These are phyloP conservation scores for Suhomyces xylopsoci DNA, from an alignment of 805 yeast species.

Conservation along the genomic window DNA sequence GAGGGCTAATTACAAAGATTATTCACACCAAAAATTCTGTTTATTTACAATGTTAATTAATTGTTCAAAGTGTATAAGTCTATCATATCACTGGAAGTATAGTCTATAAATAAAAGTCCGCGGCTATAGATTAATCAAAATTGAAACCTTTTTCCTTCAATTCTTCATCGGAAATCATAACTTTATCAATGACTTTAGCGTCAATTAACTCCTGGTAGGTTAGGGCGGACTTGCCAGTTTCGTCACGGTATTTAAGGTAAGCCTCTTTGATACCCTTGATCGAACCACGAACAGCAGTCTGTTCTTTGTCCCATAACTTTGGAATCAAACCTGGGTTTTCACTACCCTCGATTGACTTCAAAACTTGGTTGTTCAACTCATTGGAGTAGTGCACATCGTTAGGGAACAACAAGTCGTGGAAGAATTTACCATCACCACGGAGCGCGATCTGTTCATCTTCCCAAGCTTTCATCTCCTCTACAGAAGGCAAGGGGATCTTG, in stretches of 20 bases:
- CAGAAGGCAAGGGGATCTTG: slow-evolving; percentile 38
- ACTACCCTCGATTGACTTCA: slow-evolving; percentile 8
- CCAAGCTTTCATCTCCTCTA: slow-evolving; percentile 30
- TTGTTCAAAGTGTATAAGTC: neutral
- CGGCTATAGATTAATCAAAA: neutral
- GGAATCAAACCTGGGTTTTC: slow-evolving; percentile 43
- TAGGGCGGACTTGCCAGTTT: slow-evolving; percentile 35
- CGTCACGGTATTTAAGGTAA: slow-evolving; percentile 37
- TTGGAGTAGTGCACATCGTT: slow-evolving; percentile 59
- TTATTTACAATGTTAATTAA: too few species aligned
- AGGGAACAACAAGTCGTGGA: slow-evolving; percentile 49
- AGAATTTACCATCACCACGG: slow-evolving; percentile 21
- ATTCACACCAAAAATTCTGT: too few species aligned
- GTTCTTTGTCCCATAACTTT: slow-evolving; percentile 50
- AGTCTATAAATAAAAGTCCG: neutral
- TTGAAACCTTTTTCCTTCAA: slow-evolving; percentile 14
- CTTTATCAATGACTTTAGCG: slow-evolving; percentile 13
- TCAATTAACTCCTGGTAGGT: slow-evolving; percentile 39
- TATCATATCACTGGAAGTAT: neutral
- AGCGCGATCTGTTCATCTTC: slow-evolving; percentile 26
- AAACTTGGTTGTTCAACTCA: slow-evolving; percentile 25
- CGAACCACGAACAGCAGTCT: slow-evolving; percentile 40
- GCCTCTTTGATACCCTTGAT: slow-evolving; percentile 45
- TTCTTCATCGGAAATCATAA: slow-evolving; percentile 16
- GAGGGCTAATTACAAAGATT: too few species aligned